phyloP scores from a whole-genome alignment of 2,329 filamentous ascomycete genomes.

The Penicillium sp. region DNA sequence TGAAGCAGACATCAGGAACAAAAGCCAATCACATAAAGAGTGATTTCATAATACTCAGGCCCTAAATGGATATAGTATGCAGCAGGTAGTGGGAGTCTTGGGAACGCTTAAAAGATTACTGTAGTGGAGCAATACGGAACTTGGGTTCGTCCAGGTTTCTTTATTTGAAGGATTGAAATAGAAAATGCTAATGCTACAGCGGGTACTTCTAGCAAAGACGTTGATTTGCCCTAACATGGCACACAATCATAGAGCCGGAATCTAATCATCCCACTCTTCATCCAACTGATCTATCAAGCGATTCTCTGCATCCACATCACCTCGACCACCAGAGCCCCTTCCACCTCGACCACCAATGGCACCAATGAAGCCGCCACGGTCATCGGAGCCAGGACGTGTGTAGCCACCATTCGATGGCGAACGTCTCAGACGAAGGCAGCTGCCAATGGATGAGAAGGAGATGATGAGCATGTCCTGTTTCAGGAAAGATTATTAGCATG shows the following conservation, averaged over 20 bases:
- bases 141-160: too few species aligned
- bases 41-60: too few species aligned
- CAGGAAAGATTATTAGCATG: slow-evolving; percentile 16
- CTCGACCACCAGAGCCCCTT: slow-evolving; percentile 12
- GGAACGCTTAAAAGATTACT: fast-evolving
- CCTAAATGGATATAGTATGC: too few species aligned
- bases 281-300: slow-evolving; percentile 92
- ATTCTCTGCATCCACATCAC: slow-evolving; percentile 77
- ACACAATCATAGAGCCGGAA: too few species aligned
- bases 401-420: slow-evolving; percentile 35
- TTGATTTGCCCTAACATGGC: neutral
- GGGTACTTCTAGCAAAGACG: neutral
- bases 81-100: too few species aligned
- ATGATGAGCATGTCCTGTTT: slow-evolving; percentile 50
- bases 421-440: slow-evolving; percentile 38
- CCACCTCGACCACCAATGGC: slow-evolving; percentile 34
- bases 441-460: slow-evolving; percentile 45
- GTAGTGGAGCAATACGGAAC: too few species aligned
- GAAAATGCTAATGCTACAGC: neutral
- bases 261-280: slow-evolving; percentile 87
- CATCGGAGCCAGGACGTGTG: slow-evolving; percentile 29
- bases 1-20: too few species aligned
- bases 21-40: too few species aligned
- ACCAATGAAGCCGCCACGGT: slow-evolving; percentile 33
- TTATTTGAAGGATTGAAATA: neutral